Evolutionary conservation across 176 grass and related monocot genomes (phyloP).

Genomic region (Zea luxurians): DNA sequence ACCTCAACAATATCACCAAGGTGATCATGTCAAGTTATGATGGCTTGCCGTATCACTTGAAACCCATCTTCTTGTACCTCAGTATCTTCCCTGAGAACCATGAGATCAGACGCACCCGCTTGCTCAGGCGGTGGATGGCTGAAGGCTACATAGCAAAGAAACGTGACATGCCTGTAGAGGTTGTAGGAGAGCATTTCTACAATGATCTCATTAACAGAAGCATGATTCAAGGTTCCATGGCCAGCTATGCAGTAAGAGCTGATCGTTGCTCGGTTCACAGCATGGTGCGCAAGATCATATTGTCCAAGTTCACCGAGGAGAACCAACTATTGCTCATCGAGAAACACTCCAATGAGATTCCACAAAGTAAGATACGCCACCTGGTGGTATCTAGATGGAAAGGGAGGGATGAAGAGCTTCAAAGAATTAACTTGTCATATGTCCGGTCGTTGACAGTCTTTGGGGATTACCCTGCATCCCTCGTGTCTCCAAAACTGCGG

Average conservation of each 20-base stretch:
- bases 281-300: constrained; percentile 42
- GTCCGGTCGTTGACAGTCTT: constrained; percentile 49
- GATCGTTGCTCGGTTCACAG: constrained; percentile 45
- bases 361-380: constrained; percentile 47
- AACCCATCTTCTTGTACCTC: constrained; percentile 58
- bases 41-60: constrained; percentile 54
- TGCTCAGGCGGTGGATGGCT: constrained; percentile 51
- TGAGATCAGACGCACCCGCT: constrained; percentile 35
- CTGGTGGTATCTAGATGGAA: constrained; percentile 40
- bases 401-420: constrained; percentile 4
- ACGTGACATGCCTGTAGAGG: constrained; percentile 30
- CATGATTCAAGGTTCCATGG: constrained; percentile 40
- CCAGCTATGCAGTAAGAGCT: neutral
- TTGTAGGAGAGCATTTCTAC: constrained; percentile 36
- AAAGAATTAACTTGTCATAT: neutral
- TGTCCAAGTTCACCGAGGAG: constrained; percentile 45
- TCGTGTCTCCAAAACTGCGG: constrained; percentile 18
- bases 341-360: neutral
- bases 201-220: constrained; percentile 48
- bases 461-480: neutral
- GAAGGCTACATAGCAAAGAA: constrained; percentile 43
- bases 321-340: constrained; percentile 40
- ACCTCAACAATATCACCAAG: constrained; percentile 23
- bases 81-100: constrained; percentile 55
- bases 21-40: constrained; percentile 51